Evolutionary conservation across 176 grass and related monocot species (phyloP), one percentile per base, ranked within the genome.

Genomic region (Aegilops speltoides): DNA sequence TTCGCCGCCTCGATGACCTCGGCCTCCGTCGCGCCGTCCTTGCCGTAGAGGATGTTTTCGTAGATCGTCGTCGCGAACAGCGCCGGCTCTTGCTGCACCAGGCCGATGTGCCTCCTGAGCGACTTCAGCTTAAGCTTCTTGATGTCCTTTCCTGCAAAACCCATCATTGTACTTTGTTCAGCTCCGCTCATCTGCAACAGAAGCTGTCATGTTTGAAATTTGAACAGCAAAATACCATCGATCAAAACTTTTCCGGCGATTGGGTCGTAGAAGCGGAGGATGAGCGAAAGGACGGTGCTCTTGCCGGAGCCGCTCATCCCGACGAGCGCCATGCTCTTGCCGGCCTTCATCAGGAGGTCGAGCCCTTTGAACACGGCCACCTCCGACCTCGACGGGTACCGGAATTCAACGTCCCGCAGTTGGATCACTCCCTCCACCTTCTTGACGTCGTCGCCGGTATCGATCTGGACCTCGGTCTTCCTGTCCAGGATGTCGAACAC

Each of bases 261-360:
- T 0, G 87, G 88, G 25, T 98, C 97, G 41, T 98, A 98, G 83
- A 98, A 98, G 17, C 97, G 85, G 7, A 98, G 90, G 84, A 98
- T 87, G 83, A 98, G 88, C 1, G 91, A 89, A 3, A 98, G 81
- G 28, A 96, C 92, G 22, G 92, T 96, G 83, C 97, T 98, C 87
- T 98, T 98, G 62, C 96, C 97, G 1, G 97, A 98, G 57, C 97
- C 97, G 59, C 97, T 98, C 90, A 94, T 96, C 1, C 97, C 97
- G 24, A 98, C 97, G 59, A 98, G 78, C 14, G 97, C 97, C 97
- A 98, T 96, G 92, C 97, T 98, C 77, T 90, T 98, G 75, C 97
- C 92, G 14, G 93, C 92, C 85, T 79, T 98, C 88, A 98, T 94
- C 52, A 88, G 85, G 82, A 98, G 81, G 83, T 96, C 87, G 8